A percentile compares a stretch with the other conserved stretches of the same genome.
These are phyloP conservation scores for Linnemannia zychae DNA, from an alignment of 192 early-diverging fungal species.

Conservation along the genomic window DNA sequence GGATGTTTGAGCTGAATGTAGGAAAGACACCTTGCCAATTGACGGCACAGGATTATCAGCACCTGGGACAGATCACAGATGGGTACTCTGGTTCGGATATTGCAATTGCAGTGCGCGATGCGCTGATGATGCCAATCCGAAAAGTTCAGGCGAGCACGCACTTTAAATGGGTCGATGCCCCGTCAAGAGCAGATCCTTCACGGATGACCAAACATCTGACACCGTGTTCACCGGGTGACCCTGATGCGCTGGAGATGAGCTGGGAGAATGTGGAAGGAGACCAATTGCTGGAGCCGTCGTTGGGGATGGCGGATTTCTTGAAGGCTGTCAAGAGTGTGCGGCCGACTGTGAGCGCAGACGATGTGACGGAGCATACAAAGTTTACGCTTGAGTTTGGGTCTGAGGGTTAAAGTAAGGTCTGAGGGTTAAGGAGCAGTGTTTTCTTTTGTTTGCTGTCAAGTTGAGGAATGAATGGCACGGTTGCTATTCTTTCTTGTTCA, in stretches of 20 bases:
- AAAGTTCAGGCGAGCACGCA: conserved; percentile 96
- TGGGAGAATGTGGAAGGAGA: conserved; percentile 91
- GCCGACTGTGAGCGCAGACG: conserved; percentile 88
- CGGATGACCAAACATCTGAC: conserved; percentile 76
- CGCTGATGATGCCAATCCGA: conserved; percentile 96
- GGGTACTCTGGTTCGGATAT: conserved; percentile 98
- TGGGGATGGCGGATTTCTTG: conserved; percentile 89
- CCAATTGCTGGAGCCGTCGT: conserved; percentile 92
- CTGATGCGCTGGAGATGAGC: conserved; percentile 85
- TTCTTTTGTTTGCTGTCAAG: neutral
- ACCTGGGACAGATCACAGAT: conserved; percentile 86
- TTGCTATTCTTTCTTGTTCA: neutral
- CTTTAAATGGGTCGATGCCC: conserved; percentile 83
- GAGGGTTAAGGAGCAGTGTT: conserved; percentile 37
- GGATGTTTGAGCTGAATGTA: conserved; percentile 94
- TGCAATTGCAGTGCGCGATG: conserved; percentile 93
- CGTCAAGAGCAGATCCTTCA: conserved; percentile 65
- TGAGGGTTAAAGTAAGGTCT: conserved; percentile 61
- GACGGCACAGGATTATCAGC: conserved; percentile 75
- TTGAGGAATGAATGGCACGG: neutral
- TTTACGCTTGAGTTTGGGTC: conserved; percentile 90
- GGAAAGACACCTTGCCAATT: conserved; percentile 92
- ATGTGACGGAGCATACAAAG: conserved; percentile 86
- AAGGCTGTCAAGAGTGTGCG: conserved; percentile 82
- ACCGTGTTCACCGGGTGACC: conserved; percentile 96